These are phyloP conservation scores for Pestalotiopsis sp. DNA, from an alignment of 2,329 filamentous ascomycete genomes.

Conservation along the genomic window DNA sequence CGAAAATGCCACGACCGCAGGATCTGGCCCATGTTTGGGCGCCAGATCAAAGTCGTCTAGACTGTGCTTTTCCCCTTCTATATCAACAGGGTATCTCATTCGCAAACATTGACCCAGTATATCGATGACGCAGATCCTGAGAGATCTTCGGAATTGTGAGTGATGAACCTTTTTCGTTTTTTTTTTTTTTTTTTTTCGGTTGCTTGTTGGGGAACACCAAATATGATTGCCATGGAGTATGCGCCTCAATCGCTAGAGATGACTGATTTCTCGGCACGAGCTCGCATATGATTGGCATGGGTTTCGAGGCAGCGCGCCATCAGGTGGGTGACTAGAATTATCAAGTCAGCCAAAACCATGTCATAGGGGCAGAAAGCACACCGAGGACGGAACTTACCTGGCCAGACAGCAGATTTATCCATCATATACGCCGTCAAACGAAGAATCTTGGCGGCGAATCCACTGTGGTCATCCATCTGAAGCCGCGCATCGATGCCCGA, in stretches of 20 bases:
- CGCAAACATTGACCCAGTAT: neutral
- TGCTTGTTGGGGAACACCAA: neutral
- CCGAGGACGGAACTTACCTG: slow-evolving; percentile 60
- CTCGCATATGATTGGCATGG: slow-evolving; percentile 54
- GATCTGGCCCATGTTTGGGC: neutral
- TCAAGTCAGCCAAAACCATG: slow-evolving; percentile 9
- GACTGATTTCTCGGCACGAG: slow-evolving; percentile 55
- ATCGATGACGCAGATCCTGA: neutral
- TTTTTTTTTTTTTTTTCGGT: too few relatives aligned
- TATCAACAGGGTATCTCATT: neutral
- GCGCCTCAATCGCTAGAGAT: slow-evolving; percentile 38
- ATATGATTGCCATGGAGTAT: neutral
- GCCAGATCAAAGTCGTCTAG: neutral
- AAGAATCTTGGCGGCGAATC: slow-evolving; percentile 84
- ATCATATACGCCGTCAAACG: slow-evolving; percentile 85
- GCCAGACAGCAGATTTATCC: slow-evolving; percentile 90
- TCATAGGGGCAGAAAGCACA: neutral
- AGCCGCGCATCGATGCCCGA: slow-evolving; percentile 54
- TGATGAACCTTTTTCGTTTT: neutral
- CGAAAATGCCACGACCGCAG: neutral
- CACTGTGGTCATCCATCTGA: slow-evolving; percentile 64
- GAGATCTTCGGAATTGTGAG: neutral
- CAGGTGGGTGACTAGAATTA: slow-evolving; percentile 47
- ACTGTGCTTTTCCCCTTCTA: neutral
- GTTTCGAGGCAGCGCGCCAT: slow-evolving; percentile 59